phyloP scores from a whole-genome alignment of 2,329 filamentous ascomycete species.

The Verticillium alfalfae region DNA sequence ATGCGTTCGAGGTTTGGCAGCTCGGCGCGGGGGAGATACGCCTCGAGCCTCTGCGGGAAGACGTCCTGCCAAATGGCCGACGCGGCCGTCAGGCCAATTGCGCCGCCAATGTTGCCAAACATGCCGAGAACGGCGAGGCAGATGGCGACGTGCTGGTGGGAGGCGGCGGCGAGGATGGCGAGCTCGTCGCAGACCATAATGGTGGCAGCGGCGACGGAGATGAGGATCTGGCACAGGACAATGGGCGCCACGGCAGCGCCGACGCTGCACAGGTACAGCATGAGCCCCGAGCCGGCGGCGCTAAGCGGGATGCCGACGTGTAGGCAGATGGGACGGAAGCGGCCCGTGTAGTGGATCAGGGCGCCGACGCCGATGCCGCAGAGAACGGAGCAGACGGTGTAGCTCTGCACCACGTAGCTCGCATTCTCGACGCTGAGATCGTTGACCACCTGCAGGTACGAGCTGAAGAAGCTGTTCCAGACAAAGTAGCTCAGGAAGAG shows the following conservation, averaged over 20 bases:
- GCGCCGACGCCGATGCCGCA: slow-evolving; percentile 29
- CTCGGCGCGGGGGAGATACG: slow-evolving; percentile 39
- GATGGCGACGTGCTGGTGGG: slow-evolving; percentile 50
- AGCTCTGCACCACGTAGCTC: slow-evolving; percentile 23
- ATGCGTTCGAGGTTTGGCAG: slow-evolving; percentile 35
- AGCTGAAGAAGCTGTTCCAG: slow-evolving; percentile 33
- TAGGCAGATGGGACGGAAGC: slow-evolving; percentile 23
- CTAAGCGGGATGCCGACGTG: slow-evolving; percentile 21
- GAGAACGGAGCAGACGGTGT: slow-evolving; percentile 28
- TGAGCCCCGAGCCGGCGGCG: slow-evolving; percentile 16
- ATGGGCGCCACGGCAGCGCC: slow-evolving; percentile 22
- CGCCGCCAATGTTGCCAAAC: slow-evolving; percentile 51
- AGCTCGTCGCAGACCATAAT: slow-evolving; percentile 54
- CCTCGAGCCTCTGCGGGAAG: slow-evolving; percentile 42
- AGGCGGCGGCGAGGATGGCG: slow-evolving; percentile 51
- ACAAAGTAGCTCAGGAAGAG: slow-evolving; percentile 19
- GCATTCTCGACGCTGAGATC: slow-evolving; percentile 17
- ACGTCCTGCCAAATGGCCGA: slow-evolving; percentile 56
- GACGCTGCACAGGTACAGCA: slow-evolving; percentile 26
- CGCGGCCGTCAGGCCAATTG: slow-evolving; percentile 51
- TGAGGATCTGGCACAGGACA: slow-evolving; percentile 30
- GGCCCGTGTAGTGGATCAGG: slow-evolving; percentile 21
- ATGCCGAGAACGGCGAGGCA: slow-evolving; percentile 53
- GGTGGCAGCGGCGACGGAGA: slow-evolving; percentile 33
- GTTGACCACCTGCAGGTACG: slow-evolving; percentile 30